Conservation (phyloP, 106 monocot genomes). For the Xerophyta viscosa region DNA sequence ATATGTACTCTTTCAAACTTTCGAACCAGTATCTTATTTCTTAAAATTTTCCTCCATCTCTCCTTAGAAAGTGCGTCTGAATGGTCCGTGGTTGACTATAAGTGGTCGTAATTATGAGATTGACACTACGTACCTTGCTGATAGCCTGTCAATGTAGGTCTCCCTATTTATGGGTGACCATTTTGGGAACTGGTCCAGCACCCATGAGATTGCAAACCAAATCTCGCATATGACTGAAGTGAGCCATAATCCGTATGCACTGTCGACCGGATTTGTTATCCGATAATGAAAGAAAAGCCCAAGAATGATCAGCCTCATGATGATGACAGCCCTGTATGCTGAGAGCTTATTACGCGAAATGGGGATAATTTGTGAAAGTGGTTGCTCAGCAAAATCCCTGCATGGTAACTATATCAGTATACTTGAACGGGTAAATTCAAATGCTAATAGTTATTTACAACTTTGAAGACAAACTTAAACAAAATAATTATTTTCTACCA, state of each 20-base stretch:
- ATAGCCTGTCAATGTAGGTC: conserved; percentile 62
- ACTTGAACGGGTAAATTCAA: neutral
- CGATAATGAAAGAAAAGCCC: conserved; percentile 96
- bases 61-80: too few relatives aligned
- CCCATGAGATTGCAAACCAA: conserved; percentile 97
- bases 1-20: too few relatives aligned
- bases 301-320: conserved; percentile 79
- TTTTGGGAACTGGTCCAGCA: conserved; percentile 97
- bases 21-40: too few relatives aligned
- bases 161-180: conserved; percentile 86
- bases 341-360: conserved; percentile 86
- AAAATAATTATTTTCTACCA: neutral
- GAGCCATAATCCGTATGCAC: conserved; percentile 87
- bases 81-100: too few relatives aligned
- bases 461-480: neutral
- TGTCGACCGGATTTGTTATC: conserved; percentile 88
- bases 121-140: conserved; percentile 50
- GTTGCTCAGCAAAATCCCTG: conserved; percentile 53
- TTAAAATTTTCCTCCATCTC: too few relatives aligned
- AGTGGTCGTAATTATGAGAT: too few relatives aligned
- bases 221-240: conserved; percentile 96
- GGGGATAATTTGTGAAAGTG: conserved; percentile 70
- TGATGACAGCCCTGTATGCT: conserved; percentile 81
- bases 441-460: too few relatives aligned
- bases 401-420: neutral